A percentile compares a stretch with the other conserved stretches of the same genome.
phyloP scores from a whole-genome alignment of 2,329 filamentous ascomycete species.

The Blastomyces silverae region DNA sequence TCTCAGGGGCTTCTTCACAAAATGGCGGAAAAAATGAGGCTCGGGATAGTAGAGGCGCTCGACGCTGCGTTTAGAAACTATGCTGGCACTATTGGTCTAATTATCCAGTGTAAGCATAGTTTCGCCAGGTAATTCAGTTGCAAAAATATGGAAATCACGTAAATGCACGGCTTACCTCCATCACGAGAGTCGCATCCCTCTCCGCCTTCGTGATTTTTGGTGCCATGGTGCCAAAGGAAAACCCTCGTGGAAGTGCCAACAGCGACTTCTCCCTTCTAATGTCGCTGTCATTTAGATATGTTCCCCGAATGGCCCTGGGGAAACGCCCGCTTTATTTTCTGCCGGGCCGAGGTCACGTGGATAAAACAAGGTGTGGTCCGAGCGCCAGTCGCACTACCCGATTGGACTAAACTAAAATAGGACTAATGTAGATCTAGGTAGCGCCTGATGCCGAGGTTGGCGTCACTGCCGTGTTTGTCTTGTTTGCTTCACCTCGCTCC shows the following conservation, averaged over 20 bases:
- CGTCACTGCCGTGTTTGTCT: neutral
- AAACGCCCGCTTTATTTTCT: too few species aligned
- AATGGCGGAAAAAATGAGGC: conserved; percentile 78
- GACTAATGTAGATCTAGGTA: neutral
- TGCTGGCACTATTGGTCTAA: conserved; percentile 83
- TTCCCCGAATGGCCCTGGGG: too few species aligned
- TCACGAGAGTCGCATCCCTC: conserved; percentile 48
- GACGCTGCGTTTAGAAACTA: conserved; percentile 88
- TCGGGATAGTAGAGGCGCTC: conserved; percentile 78
- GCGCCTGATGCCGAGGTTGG: neutral
- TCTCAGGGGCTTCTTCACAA: conserved; percentile 75
- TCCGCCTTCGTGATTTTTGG: conserved; percentile 28
- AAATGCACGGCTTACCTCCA: conserved; percentile 41
- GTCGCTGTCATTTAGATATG: neutral
- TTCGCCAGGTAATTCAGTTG: conserved; percentile 11
- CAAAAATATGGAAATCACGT: conserved; percentile 20
- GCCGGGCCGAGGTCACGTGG: conserved; percentile 16
- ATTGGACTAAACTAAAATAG: neutral
- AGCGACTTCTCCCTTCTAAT: neutral
- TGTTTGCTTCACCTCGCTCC: neutral
- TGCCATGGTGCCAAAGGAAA: conserved; percentile 19
- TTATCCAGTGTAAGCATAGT: neutral
- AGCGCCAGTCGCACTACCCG: conserved; percentile 24
- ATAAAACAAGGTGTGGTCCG: conserved; percentile 36
- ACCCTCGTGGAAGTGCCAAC: neutral